Evolutionary conservation across 2,329 filamentous ascomycete genomes (phyloP).

Genomic region (Arthrobotrys iridis): DNA sequence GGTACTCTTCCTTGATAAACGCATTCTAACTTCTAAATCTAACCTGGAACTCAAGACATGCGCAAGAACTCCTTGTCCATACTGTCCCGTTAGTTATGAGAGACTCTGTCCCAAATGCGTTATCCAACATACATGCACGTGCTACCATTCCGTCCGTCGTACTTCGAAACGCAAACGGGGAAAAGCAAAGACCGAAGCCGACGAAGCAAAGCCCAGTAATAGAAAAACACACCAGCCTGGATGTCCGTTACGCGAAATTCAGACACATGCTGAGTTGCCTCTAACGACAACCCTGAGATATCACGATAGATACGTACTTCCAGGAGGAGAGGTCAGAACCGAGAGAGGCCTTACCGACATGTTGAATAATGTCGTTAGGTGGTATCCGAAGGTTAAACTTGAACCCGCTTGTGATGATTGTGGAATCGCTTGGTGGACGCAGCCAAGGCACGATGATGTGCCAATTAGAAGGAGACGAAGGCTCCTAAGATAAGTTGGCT

Average conservation of each 20-base stretch:
- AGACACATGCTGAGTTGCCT: conserved; percentile 36
- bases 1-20: neutral
- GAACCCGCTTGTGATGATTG: conserved; percentile 50
- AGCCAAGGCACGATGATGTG: conserved; percentile 40
- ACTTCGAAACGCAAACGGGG: conserved; percentile 41
- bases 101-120: conserved; percentile 48
- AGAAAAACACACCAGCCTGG: conserved; percentile 47
- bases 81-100: conserved; percentile 41
- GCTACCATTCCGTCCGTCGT: conserved; percentile 41
- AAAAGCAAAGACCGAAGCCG: conserved; percentile 30
- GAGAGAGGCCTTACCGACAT: conserved; percentile 42
- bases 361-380: conserved; percentile 39
- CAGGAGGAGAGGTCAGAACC: conserved; percentile 40
- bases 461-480: conserved; percentile 20
- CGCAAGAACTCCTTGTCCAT: conserved; percentile 41
- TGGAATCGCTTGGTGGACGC: conserved; percentile 51
- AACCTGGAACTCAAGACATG: conserved; percentile 28
- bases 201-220: conserved; percentile 41
- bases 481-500: conserved; percentile 3
- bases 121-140: conserved; percentile 43
- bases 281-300: conserved; percentile 41
- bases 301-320: conserved; percentile 45
- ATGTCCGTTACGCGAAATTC: conserved; percentile 37
- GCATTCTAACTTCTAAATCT: neutral
- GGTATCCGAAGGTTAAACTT: conserved; percentile 49